Base-by-base conservation (phyloP, 352 stramenopile genomes). In the Phytopythium oedochilum region DNA sequence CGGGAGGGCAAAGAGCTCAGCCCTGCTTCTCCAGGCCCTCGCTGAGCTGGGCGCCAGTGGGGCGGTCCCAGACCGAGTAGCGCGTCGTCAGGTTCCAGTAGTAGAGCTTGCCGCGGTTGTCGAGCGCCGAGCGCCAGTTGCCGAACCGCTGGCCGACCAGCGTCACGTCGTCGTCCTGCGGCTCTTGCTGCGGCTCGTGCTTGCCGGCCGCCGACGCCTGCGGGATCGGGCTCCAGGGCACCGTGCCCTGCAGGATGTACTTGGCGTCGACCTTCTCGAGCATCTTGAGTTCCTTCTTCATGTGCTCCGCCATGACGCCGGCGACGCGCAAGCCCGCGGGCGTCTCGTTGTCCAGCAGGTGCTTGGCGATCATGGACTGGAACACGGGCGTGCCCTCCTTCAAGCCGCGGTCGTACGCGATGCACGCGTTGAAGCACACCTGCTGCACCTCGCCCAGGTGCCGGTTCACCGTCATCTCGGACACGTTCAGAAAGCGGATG, bases 381-480 rank as follows among this genome's bases (percentile, higher is more conserved):
- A 90, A 59, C 23, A 63, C 60, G 38, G 71, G 74, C 18, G 71
- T 65, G 36, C 72, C 70, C 51, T 81, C 71, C 57, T 89, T 88
- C 44, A 93, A 70, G 3, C 72, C 81, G 51, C 96, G 83, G 75
- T 99, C 96, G 63, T 98, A 98, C 28, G 96, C 88, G 29, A 97
- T 92, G 49, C 89, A 96, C 29, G 96, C 88, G 40, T 95, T 88
- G 63, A 98, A 98, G 59, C 91, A 97, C 42, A 94, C 75, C 66
- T 98, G 94, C 67, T 99, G 96, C 44, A 98, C 94, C 65, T 98
- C 83, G 11, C 90, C 88, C 29, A 99, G 66, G 63, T 98, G 93
- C 75, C 98, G 98, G 76, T 98, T 98, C 25, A 98, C 92, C 2
- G 92, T 97, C 26, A 98, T 67, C 70, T 98, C 95, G 26, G 91